Conservation (phyloP, 2,329 filamentous ascomycete genomes). For the Penicillium sp. region DNA sequence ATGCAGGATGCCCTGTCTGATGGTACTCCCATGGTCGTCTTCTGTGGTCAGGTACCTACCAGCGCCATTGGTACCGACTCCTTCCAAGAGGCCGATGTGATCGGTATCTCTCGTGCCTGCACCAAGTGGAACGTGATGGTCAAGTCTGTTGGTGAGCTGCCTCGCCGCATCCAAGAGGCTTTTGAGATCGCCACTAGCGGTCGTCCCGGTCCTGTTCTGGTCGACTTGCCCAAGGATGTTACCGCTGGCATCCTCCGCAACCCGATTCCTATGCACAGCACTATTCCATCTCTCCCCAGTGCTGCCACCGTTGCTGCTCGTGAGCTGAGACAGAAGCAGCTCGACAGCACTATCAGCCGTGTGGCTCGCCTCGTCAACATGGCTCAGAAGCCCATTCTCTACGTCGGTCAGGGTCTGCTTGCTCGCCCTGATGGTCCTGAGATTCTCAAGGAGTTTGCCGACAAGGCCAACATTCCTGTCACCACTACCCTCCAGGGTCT, state of each 20-base stretch:
- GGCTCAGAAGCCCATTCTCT: constrained; percentile 92
- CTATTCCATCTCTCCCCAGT: constrained; percentile 77
- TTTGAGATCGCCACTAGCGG: constrained; percentile 97
- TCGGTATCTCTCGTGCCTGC: constrained; percentile 91
- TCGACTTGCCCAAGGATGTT: constrained; percentile 95
- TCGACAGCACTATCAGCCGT: constrained; percentile 71
- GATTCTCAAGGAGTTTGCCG: constrained; percentile 80
- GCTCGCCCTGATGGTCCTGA: constrained; percentile 75
- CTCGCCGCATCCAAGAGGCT: constrained; percentile 92
- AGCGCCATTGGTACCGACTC: constrained; percentile 90
- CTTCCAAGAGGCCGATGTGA: constrained; percentile 94
- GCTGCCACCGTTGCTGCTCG: constrained; percentile 81
- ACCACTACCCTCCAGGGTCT: constrained; percentile 95
- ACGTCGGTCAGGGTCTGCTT: constrained; percentile 88
- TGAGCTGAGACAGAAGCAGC: constrained; percentile 70
- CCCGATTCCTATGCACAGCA: constrained; percentile 77
- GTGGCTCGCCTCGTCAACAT: constrained; percentile 82
- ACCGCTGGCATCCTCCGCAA: constrained; percentile 80
- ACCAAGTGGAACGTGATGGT: constrained; percentile 99
- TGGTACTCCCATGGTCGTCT: constrained; percentile 94
- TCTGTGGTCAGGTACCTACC: constrained; percentile 89
- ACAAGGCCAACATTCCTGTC: constrained; percentile 89
- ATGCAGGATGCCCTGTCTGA: constrained; percentile 96
- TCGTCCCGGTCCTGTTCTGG: constrained; percentile 88
- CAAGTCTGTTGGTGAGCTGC: constrained; percentile 90